Percentiles rank a stretch among this genome's conserved stretches.
Evolutionary conservation across 352 stramenopile genomes (phyloP).

Genomic region (Halophytophthora batemanensis): DNA sequence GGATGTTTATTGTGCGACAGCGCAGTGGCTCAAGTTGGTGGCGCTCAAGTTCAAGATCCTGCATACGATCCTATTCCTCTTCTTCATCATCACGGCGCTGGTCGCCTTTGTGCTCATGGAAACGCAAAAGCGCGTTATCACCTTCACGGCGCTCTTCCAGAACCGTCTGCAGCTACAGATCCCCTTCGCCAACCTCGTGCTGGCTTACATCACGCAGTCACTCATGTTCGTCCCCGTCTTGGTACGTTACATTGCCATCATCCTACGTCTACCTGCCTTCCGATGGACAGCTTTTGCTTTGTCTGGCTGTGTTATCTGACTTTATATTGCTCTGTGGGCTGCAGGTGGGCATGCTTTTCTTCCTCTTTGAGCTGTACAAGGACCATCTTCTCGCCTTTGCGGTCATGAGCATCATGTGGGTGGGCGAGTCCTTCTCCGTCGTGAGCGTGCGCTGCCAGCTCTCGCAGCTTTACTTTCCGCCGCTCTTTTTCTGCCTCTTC

Average conservation of each 20-base stretch:
- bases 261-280: neutral
- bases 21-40: slow-evolving; percentile 30
- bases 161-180: slow-evolving; percentile 69
- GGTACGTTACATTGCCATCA: slow-evolving; percentile 26
- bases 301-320: neutral
- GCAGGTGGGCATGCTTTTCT: slow-evolving; percentile 94
- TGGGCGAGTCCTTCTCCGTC: slow-evolving; percentile 90
- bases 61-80: slow-evolving; percentile 91
- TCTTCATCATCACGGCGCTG: slow-evolving; percentile 92
- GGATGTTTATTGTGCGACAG: neutral
- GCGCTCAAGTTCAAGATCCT: slow-evolving; percentile 89
- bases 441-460: slow-evolving; percentile 76
- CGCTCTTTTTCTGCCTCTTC: slow-evolving; percentile 93
- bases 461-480: slow-evolving; percentile 81
- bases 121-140: slow-evolving; percentile 91
- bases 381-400: slow-evolving; percentile 90
- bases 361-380: slow-evolving; percentile 94
- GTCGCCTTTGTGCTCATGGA: slow-evolving; percentile 92
- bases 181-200: slow-evolving; percentile 71
- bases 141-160: slow-evolving; percentile 91
- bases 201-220: slow-evolving; percentile 89
- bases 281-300: neutral
- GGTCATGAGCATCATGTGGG: slow-evolving; percentile 86
- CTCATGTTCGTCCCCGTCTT: slow-evolving; percentile 94
- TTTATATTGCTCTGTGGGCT: neutral